phyloP scores from a whole-genome alignment of 257 asterid genomes.

The Rauvolfia tetraphylla region DNA sequence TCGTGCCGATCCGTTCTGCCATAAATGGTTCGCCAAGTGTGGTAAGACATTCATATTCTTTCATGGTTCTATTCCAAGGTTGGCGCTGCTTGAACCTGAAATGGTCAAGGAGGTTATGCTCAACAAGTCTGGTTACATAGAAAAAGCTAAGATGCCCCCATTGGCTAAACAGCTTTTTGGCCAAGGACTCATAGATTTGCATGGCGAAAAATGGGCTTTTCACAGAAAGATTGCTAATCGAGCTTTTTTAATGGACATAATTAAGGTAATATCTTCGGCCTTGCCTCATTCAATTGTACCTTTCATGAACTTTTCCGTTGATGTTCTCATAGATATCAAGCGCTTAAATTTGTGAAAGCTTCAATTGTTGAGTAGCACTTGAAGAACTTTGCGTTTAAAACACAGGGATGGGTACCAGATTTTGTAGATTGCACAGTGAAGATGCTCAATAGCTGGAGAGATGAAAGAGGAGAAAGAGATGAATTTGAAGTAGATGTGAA shows the following conservation, averaged over 20 bases:
- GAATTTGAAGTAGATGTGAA: conserved; percentile 53
- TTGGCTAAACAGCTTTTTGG: neutral
- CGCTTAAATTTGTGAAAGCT: too few relatives aligned
- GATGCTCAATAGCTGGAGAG: conserved; percentile 48
- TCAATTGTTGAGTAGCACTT: too few relatives aligned
- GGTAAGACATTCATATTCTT: conserved; percentile 47
- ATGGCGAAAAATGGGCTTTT: neutral
- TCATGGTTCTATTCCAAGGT: conserved; percentile 44
- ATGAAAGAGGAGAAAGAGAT: conserved; percentile 28
- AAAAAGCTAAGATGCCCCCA: neutral
- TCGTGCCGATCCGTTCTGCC: conserved; percentile 42
- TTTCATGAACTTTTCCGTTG: too few relatives aligned
- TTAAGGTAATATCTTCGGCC: neutral
- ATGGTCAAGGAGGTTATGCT: conserved; percentile 43
- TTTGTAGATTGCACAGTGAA: conserved; percentile 40
- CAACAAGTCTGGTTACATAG: conserved; percentile 16
- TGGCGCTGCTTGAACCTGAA: conserved; percentile 43
- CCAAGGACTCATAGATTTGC: neutral
- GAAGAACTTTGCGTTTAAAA: too few relatives aligned
- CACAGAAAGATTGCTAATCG: neutral
- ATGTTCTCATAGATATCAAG: too few relatives aligned
- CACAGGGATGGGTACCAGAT: conserved; percentile 62
- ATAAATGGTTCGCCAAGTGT: conserved; percentile 40
- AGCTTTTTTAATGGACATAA: neutral
- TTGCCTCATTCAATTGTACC: too few relatives aligned